These are phyloP conservation scores for Cladosporium sp. DNA, from an alignment of 2,329 filamentous ascomycete genomes.

Conservation along the genomic window DNA sequence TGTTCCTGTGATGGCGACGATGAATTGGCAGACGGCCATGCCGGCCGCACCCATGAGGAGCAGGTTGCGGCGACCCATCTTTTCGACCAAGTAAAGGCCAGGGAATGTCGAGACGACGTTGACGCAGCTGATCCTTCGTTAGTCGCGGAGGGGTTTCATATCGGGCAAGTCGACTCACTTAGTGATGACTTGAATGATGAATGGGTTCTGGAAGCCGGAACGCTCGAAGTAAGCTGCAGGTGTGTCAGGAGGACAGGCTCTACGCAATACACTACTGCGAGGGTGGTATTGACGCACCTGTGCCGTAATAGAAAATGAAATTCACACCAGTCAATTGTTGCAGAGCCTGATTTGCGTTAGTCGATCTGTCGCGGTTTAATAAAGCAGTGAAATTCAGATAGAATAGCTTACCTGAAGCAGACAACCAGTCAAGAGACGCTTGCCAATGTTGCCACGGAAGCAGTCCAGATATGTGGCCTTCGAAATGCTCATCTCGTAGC, in stretches of 20 bases:
- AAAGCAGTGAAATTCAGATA: no score
- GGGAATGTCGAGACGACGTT: conserved; percentile 71
- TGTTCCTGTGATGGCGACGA: conserved; percentile 42
- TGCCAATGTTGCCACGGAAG: conserved; percentile 48
- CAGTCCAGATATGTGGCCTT: conserved; percentile 59
- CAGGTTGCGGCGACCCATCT: conserved; percentile 40
- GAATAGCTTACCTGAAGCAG: conserved; percentile 21
- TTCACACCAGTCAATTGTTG: conserved; percentile 65
- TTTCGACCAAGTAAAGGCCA: conserved; percentile 46
- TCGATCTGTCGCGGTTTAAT: no score
- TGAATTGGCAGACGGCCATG: conserved; percentile 42
- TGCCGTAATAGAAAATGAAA: conserved; percentile 62
- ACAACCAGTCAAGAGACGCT: conserved; percentile 42
- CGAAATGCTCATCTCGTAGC: conserved; percentile 62
- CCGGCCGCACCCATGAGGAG: conserved; percentile 59
- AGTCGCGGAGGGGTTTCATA: conserved; percentile 54
- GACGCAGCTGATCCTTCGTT: conserved; percentile 78
- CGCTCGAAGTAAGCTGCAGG: conserved; percentile 51
- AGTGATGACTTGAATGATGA: conserved; percentile 65
- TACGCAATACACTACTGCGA: no score
- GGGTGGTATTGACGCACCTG: conserved; percentile 36
- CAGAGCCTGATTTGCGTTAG: conserved; percentile 36
- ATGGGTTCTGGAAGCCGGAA: conserved; percentile 13
- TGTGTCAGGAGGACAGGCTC: conserved; percentile 37
- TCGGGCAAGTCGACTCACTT: conserved; percentile 6